Evolutionary conservation across 495 filamentous ascomycete species (phyloP).

Genomic region (Aspergillus sparsus): DNA sequence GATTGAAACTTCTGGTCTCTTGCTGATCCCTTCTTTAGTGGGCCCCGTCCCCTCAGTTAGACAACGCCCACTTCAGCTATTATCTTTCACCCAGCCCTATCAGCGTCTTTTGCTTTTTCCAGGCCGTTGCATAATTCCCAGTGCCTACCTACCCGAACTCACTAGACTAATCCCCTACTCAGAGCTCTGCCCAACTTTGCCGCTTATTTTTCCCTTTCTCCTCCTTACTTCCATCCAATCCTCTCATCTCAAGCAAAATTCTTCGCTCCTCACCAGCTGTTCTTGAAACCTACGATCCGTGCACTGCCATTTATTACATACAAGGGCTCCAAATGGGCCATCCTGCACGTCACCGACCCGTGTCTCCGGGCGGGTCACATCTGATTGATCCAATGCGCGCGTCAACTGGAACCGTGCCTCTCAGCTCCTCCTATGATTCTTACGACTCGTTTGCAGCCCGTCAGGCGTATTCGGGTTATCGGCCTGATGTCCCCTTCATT

Average conservation of each 20-base stretch:
- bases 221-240: no score
- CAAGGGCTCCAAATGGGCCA: slow-evolving; percentile 25
- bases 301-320: neutral
- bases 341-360: slow-evolving; percentile 30
- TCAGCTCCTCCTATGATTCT: slow-evolving; percentile 40
- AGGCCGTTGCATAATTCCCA: no score
- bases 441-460: slow-evolving; percentile 33
- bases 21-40: no score
- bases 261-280: no score
- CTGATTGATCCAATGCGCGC: slow-evolving; percentile 47
- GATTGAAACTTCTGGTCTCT: no score
- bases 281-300: no score
- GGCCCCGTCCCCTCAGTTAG: neutral
- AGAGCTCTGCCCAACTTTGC: no score
- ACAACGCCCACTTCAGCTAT: slow-evolving; percentile 7
- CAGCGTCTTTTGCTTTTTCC: slow-evolving; percentile 16
- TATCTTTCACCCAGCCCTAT: neutral
- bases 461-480: slow-evolving; percentile 37
- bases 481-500: slow-evolving; percentile 36
- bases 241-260: no score
- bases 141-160: no score
- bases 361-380: slow-evolving; percentile 41
- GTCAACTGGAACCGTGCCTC: slow-evolving; percentile 49
- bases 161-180: no score
- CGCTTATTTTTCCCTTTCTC: no score